These are phyloP conservation scores for Edaphochlamys debaryana DNA, from an alignment of 139 green algal genomes.

Conservation along the genomic window DNA sequence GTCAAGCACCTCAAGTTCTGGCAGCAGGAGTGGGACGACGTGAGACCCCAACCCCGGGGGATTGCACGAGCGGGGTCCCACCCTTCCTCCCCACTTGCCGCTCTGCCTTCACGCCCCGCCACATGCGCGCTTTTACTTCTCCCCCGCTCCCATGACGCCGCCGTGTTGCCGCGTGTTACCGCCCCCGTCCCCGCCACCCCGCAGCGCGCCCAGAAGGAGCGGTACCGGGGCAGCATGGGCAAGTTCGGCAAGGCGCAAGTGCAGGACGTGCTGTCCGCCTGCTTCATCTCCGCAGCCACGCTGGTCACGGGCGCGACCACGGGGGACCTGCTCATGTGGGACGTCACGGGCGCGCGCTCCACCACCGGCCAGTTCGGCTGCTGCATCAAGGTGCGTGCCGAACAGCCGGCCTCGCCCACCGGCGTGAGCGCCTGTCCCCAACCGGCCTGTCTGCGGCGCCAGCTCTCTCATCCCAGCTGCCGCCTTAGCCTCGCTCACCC, in stretches of 20 bases:
- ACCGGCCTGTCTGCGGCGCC: too few relatives aligned
- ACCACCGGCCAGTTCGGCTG: conserved; percentile 39
- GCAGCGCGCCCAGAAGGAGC: conserved; percentile 35
- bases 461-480: too few relatives aligned
- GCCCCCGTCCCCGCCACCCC: too few relatives aligned
- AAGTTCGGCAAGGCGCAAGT: conserved; percentile 60
- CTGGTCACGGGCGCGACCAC: conserved; percentile 59
- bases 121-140: too few relatives aligned
- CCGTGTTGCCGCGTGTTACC: too few relatives aligned
- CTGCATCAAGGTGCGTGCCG: conserved; percentile 58
- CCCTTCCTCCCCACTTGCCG: too few relatives aligned
- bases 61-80: not conserved
- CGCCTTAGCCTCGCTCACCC: too few relatives aligned
- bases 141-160: too few relatives aligned
- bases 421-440: not conserved
- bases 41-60: too few relatives aligned
- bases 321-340: conserved; percentile 67
- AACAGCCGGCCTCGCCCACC: too few relatives aligned
- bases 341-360: conserved; percentile 40
- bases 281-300: conserved; percentile 56
- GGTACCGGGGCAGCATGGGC: conserved; percentile 52
- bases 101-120: too few relatives aligned
- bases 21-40: conserved; percentile 47
- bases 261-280: conserved; percentile 57
- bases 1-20: conserved; percentile 74